Conservation (phyloP, 305 asterid species). For the Fraxinus platypoda region DNA sequence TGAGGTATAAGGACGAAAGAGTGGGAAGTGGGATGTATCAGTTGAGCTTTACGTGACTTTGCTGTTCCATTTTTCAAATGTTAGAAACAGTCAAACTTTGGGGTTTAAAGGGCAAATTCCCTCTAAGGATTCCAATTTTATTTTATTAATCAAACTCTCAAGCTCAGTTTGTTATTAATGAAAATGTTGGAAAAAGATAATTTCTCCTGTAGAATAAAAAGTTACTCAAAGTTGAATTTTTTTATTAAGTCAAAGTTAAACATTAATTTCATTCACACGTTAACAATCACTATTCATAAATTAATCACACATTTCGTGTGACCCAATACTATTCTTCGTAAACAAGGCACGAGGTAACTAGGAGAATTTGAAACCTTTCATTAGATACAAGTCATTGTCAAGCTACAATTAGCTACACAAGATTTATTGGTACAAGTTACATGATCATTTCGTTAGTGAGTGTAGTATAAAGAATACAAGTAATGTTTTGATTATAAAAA, state of each 20-base stretch:
- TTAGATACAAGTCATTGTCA: constrained; percentile 18
- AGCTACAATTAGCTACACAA: constrained; percentile 32
- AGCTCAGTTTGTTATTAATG: not conserved
- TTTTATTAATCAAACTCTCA: not conserved
- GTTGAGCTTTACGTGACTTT: not conserved
- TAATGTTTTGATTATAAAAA: not conserved
- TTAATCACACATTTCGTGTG: too few species aligned
- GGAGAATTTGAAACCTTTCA: not conserved
- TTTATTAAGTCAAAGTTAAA: too few species aligned
- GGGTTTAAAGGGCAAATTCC: not conserved
- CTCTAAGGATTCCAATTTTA: not conserved
- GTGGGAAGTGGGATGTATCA: not conserved
- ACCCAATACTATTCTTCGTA: not conserved
- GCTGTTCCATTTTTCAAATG: not conserved
- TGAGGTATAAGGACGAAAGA: not conserved
- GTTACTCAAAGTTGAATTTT: not conserved
- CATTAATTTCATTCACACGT: too few species aligned
- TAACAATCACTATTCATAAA: too few species aligned
- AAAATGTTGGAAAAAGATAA: not conserved
- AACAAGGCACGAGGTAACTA: not conserved
- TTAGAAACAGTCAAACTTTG: constrained; percentile 29
- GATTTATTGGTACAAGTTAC: not conserved
- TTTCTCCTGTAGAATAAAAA: not conserved
- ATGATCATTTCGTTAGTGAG: not conserved
- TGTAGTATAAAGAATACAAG: not conserved